Evolutionary conservation across 345 rosid species (phyloP).

Genomic region (Bruguiera sexangula): DNA sequence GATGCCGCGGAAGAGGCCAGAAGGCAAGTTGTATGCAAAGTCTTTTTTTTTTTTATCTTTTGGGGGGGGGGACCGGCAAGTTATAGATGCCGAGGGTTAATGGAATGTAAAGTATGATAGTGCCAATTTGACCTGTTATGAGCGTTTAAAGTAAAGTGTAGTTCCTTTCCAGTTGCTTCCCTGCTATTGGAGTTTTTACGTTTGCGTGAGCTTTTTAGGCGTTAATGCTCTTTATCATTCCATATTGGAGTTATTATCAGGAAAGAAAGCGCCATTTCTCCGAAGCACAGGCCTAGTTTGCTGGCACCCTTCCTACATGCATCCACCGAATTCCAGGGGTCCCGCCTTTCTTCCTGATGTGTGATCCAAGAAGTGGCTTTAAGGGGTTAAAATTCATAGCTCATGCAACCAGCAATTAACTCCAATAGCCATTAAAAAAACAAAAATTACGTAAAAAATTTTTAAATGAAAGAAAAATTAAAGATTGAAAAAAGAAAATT

Average conservation of each 20-base stretch:
- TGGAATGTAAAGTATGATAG: background rate
- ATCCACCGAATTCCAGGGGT: slow-evolving; percentile 15
- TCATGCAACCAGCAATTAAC: too few relatives aligned
- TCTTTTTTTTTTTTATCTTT: too few relatives aligned
- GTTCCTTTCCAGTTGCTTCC: slow-evolving; percentile 42
- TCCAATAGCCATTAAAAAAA: too few relatives aligned
- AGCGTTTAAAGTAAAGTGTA: slow-evolving; percentile 6
- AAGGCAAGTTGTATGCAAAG: slow-evolving; percentile 30
- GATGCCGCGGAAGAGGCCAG: slow-evolving; percentile 14
- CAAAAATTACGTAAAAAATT: too few relatives aligned
- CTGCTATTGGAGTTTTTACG: background rate
- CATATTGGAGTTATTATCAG: slow-evolving; percentile 4
- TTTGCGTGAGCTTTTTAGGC: slow-evolving; percentile 22
- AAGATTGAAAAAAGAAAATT: too few relatives aligned
- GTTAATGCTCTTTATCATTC: slow-evolving; percentile 19
- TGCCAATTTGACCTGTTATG: slow-evolving; percentile 17
- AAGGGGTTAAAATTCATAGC: slow-evolving; percentile 54
- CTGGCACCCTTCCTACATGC: slow-evolving; percentile 35
- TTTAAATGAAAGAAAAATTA: too few relatives aligned
- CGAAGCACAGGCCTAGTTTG: slow-evolving; percentile 16
- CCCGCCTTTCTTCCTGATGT: slow-evolving; percentile 57
- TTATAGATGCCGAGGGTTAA: background rate
- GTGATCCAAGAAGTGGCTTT: slow-evolving; percentile 69
- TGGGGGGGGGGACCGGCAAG: too few relatives aligned
- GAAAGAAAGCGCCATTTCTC: slow-evolving; percentile 4